These are phyloP conservation scores for Monilinia fructigena DNA, from an alignment of 2,329 filamentous ascomycete species.

Conservation along the genomic window DNA sequence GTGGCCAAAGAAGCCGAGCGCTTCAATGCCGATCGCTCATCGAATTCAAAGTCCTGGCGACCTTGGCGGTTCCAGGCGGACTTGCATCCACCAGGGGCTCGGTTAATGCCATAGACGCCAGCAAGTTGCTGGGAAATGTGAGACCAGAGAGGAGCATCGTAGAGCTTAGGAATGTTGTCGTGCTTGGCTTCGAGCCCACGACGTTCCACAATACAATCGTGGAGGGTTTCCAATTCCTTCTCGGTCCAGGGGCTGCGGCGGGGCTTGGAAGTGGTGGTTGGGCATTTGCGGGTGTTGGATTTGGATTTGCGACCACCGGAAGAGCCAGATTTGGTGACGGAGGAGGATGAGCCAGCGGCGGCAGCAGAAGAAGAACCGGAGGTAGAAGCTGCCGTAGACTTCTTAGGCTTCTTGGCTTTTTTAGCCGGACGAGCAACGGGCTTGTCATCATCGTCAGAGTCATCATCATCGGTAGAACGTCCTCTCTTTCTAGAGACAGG, in stretches of 20 bases:
- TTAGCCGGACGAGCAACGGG: not conserved
- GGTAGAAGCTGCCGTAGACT: not conserved
- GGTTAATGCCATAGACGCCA: not conserved
- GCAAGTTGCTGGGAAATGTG: not conserved
- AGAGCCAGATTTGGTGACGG: no score
- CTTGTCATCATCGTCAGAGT: not conserved
- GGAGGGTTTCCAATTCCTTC: not conserved
- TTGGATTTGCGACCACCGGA: not conserved
- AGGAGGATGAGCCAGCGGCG: not conserved
- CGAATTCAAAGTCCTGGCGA: not conserved
- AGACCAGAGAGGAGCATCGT: not conserved
- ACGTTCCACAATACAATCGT: not conserved
- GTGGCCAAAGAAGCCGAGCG: not conserved
- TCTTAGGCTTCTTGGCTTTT: not conserved
- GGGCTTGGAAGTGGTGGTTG: not conserved
- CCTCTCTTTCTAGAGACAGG: slow-evolving; percentile 4
- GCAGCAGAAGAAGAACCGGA: not conserved
- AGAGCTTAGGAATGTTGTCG: not conserved
- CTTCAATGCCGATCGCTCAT: slow-evolving; percentile 11
- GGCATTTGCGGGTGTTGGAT: not conserved
- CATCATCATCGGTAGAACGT: not conserved
- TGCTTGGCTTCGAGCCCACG: not conserved
- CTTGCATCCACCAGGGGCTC: slow-evolving; percentile 3
- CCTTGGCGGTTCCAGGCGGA: slow-evolving; percentile 10
- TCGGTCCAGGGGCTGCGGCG: not conserved